A percentile compares a stretch with the other conserved stretches of the same genome.
These are phyloP conservation scores for Claviceps pazoutovae DNA, from an alignment of 2,329 filamentous ascomycete genomes.

Conservation along the genomic window DNA sequence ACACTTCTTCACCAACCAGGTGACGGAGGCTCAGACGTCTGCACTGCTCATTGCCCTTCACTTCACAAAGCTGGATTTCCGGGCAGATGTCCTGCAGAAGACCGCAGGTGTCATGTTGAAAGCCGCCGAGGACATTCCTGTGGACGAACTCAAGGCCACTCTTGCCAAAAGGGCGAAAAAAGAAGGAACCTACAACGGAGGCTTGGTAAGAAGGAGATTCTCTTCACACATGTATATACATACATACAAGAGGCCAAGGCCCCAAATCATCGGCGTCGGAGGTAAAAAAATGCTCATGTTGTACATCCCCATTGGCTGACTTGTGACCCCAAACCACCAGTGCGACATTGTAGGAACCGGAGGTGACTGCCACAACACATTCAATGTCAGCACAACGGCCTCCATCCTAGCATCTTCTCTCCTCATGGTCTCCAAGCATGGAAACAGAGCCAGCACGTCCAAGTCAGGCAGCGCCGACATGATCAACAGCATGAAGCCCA, in stretches of 20 bases:
- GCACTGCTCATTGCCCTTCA: conserved; percentile 82
- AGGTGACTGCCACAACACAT: conserved; percentile 91
- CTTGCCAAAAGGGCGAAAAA: conserved; percentile 45
- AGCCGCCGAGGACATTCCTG: conserved; percentile 61
- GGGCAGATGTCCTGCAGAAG: conserved; percentile 72
- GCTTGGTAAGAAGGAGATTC: conserved; percentile 47
- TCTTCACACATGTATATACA: too few relatives aligned
- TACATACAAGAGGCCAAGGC: background rate
- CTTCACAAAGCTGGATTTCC: conserved; percentile 74
- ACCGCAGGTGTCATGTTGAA: conserved; percentile 74
- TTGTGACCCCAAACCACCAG: conserved; percentile 15
- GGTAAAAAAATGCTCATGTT: too few relatives aligned
- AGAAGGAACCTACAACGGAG: conserved; percentile 67
- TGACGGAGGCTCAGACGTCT: conserved; percentile 79
- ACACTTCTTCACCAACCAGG: conserved; percentile 77
- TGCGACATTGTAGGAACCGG: conserved; percentile 96
- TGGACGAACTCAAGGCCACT: conserved; percentile 42
- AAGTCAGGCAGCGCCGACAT: conserved; percentile 93
- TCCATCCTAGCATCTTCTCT: conserved; percentile 82
- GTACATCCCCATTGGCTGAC: conserved; percentile 5
- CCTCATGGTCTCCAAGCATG: conserved; percentile 83
- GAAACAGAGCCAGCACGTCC: conserved; percentile 88
- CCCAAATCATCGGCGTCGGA: background rate
- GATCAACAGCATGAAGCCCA: conserved; percentile 59
- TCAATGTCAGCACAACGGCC: conserved; percentile 93